Evolutionary conservation across 2,329 filamentous ascomycete genomes (phyloP).

Genomic region (Penicillium digitatum): DNA sequence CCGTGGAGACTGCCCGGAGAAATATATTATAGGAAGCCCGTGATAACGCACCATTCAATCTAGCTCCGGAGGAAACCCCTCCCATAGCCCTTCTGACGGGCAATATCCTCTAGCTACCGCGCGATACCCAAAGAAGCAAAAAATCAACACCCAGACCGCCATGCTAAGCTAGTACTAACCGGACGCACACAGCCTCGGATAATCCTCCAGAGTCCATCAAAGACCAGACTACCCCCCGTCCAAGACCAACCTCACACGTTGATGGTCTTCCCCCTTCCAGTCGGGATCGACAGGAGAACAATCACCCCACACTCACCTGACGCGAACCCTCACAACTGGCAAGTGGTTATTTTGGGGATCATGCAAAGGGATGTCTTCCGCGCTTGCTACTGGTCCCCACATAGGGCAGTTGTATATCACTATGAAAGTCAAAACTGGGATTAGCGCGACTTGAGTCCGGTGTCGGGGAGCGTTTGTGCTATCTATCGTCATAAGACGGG

Average conservation of each 20-base stretch:
- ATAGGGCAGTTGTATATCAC: background rate
- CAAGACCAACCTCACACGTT: background rate
- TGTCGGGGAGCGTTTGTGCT: background rate
- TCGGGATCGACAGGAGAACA: slow-evolving; percentile 25
- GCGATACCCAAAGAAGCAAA: background rate
- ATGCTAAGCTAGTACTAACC: background rate
- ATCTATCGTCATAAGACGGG: background rate
- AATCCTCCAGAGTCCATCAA: background rate
- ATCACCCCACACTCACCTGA: background rate
- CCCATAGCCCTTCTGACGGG: background rate
- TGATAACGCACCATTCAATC: background rate
- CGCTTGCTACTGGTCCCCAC: background rate
- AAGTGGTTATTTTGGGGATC: background rate
- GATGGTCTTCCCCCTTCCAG: slow-evolving; percentile 5
- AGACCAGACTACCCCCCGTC: background rate
- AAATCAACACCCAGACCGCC: background rate
- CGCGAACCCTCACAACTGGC: slow-evolving; percentile 1
- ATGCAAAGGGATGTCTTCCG: background rate
- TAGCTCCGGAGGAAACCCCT: background rate
- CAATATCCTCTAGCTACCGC: background rate
- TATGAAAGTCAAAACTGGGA: background rate
- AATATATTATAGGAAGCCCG: background rate
- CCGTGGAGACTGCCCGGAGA: background rate
- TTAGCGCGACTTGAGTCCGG: background rate
- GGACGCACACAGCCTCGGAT: slow-evolving; percentile 1